Evolutionary conservation across 495 filamentous ascomycete genomes (phyloP).

Genomic region (Bryoglossum gracile): DNA sequence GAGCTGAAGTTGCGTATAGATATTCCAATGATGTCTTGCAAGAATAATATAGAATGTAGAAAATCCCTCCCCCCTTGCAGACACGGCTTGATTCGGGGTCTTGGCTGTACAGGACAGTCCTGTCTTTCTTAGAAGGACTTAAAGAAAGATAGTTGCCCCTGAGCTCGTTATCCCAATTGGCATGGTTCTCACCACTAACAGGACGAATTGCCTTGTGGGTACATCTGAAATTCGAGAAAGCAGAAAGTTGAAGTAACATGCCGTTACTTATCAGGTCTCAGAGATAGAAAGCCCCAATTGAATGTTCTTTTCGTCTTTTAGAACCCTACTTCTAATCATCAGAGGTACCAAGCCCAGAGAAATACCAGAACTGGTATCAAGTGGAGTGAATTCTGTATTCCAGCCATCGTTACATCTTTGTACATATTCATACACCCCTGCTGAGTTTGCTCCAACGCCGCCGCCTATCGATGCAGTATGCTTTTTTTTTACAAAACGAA

Average conservation of each 20-base stretch:
- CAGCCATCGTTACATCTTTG: slow-evolving; percentile 3
- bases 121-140: not conserved
- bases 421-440: slow-evolving; percentile 23
- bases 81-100: too few relatives aligned
- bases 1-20: not conserved
- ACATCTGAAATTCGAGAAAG: not conserved
- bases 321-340: not conserved
- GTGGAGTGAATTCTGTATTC: not conserved
- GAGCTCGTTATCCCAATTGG: not conserved
- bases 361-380: not conserved
- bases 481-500: slow-evolving; percentile 6
- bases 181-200: too few relatives aligned
- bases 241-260: not conserved
- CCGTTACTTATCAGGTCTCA: not conserved
- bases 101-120: too few relatives aligned
- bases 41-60: not conserved
- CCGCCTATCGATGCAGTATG: slow-evolving; percentile 5
- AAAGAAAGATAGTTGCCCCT: not conserved
- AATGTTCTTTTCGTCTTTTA: not conserved
- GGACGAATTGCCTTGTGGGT: too few relatives aligned
- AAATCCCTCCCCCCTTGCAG: too few relatives aligned
- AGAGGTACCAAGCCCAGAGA: not conserved
- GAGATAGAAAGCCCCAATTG: not conserved
- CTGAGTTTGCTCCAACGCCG: slow-evolving; percentile 7
- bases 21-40: not conserved